Evolutionary conservation across 352 stramenopile genomes (phyloP).

Genomic region (Lagenidium sp.): DNA sequence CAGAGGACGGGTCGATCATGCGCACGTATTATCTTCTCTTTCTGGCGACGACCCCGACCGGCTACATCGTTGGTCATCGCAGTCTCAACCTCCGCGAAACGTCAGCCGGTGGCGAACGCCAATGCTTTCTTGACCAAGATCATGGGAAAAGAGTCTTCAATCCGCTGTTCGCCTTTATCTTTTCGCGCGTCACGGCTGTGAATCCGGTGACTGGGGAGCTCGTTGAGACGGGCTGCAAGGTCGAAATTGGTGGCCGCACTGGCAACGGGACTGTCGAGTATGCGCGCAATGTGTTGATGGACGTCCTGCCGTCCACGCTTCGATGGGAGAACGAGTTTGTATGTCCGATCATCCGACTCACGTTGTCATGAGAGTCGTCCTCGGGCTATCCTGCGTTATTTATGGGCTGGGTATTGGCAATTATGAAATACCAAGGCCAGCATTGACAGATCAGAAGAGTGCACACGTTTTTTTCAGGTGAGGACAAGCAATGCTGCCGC

Average conservation of each 20-base stretch:
- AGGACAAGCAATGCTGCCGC: too few relatives aligned
- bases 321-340: constrained; percentile 21
- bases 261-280: constrained; percentile 20
- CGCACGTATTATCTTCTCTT: constrained; percentile 1
- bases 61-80: neutral
- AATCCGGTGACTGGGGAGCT: constrained; percentile 1
- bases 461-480: too few relatives aligned
- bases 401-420: too few relatives aligned
- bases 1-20: neutral
- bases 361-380: too few relatives aligned
- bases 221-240: constrained; percentile 11
- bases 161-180: constrained; percentile 17
- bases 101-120: neutral
- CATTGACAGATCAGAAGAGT: too few relatives aligned
- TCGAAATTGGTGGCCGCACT: constrained; percentile 19
- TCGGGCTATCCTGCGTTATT: too few relatives aligned
- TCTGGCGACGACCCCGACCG: neutral
- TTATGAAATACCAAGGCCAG: too few relatives aligned
- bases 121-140: neutral
- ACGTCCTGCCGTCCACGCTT: constrained; percentile 24
- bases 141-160: neutral
- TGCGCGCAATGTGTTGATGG: constrained; percentile 25
- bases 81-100: neutral
- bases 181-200: constrained; percentile 6
- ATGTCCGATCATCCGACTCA: too few relatives aligned